phyloP scores from a whole-genome alignment of 768 basidiomycete genomes.

The Russula olivacea region DNA sequence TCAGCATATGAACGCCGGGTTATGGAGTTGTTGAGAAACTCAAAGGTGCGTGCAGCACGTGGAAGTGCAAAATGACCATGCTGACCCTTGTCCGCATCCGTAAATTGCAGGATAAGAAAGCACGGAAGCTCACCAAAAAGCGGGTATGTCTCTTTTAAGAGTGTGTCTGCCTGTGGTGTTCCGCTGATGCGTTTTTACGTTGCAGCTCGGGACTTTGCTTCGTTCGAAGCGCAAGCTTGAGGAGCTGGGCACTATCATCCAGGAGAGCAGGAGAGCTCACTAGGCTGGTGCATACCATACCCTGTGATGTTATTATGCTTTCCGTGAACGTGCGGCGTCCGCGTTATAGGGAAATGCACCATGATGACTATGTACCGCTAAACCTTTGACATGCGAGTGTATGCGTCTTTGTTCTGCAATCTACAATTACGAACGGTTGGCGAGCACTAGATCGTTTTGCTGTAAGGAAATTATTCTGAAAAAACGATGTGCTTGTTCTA shows the following conservation, averaged over 20 bases:
- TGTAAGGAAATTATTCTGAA: background rate
- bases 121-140: slow-evolving; percentile 98
- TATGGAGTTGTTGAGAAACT: slow-evolving; percentile 97
- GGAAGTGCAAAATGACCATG: background rate
- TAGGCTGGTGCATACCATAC: slow-evolving; percentile 26
- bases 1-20: slow-evolving; percentile 97
- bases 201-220: slow-evolving; percentile 90
- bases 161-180: background rate
- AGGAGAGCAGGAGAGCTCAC: slow-evolving; percentile 80
- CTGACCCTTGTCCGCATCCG: background rate
- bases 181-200: slow-evolving; percentile 18
- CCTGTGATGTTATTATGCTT: slow-evolving; percentile 1
- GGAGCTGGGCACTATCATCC: slow-evolving; percentile 87
- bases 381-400: slow-evolving; percentile 18
- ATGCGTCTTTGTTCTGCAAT: slow-evolving; percentile 8
- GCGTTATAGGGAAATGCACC: background rate
- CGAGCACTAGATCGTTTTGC: background rate
- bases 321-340: background rate
- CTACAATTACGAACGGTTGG: background rate
- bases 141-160: slow-evolving; percentile 59
- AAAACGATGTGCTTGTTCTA: background rate
- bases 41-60: slow-evolving; percentile 59
- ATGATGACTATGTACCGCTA: slow-evolving; percentile 19
- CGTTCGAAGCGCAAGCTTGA: slow-evolving; percentile 99
- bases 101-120: slow-evolving; percentile 85